A percentile compares a stretch with the other conserved stretches of the same genome.
phyloP scores from a whole-genome alignment of 306 rosid genomes.

The Vigna hirtella region DNA sequence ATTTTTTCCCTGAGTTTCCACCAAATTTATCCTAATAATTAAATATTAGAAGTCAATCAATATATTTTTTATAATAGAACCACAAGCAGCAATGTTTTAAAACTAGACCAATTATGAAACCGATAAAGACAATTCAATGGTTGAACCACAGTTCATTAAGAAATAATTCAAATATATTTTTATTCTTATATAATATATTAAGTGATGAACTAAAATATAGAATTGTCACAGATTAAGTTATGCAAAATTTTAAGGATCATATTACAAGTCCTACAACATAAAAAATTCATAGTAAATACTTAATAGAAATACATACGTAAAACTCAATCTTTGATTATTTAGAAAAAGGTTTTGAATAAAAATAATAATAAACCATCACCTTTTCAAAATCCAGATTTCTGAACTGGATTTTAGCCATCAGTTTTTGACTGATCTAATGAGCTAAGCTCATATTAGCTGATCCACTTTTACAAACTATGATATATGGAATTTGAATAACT shows the following conservation, averaged over 20 bases:
- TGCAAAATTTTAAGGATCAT: not conserved
- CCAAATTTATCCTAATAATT: constrained; percentile 27
- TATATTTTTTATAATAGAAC: constrained; percentile 30
- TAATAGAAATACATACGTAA: not conserved
- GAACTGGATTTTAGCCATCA: not conserved
- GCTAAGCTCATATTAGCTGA: not conserved
- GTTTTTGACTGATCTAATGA: not conserved
- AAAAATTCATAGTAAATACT: not conserved
- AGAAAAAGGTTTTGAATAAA: not conserved
- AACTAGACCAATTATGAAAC: not conserved
- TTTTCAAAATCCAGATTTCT: not conserved
- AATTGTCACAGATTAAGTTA: not conserved
- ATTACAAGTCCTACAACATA: not conserved
- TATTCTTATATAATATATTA: not conserved
- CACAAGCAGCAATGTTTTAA: not conserved
- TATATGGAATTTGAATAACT: constrained; percentile 13
- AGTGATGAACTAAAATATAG: not conserved
- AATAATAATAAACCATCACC: too few relatives aligned
- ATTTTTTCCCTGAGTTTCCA: constrained; percentile 21
- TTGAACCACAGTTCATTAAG: not conserved
- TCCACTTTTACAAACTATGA: not conserved
- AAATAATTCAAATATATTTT: not conserved
- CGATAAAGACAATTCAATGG: not conserved
- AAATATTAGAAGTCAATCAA: constrained; percentile 23
- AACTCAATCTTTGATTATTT: not conserved